Evolutionary conservation across 352 stramenopile species (phyloP).

Genomic region (Globisporangium viniferum): DNA sequence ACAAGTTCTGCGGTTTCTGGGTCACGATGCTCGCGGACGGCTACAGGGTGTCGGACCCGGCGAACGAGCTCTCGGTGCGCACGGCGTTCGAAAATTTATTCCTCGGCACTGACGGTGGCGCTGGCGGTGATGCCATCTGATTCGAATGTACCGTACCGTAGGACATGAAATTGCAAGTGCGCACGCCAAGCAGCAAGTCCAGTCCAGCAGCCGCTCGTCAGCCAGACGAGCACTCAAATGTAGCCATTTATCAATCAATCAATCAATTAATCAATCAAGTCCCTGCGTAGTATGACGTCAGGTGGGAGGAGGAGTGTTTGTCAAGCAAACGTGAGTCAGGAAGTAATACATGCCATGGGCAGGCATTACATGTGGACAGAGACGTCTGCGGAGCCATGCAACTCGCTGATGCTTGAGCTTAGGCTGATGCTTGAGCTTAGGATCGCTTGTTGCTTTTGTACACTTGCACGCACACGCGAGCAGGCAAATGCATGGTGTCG

Average conservation of each 20-base stretch:
- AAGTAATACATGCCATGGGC: too few species aligned
- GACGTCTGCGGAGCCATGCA: too few species aligned
- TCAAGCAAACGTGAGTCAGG: background rate
- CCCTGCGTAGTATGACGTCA: background rate
- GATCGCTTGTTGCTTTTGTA: too few species aligned
- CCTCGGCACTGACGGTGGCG: constrained; percentile 12
- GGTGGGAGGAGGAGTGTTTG: background rate
- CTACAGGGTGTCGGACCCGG: constrained; percentile 34
- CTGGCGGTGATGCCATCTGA: background rate
- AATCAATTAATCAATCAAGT: background rate
- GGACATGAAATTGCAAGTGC: background rate
- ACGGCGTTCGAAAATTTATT: constrained; percentile 39
- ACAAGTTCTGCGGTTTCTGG: constrained; percentile 52
- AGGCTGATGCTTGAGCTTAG: too few species aligned
- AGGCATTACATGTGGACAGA: too few species aligned
- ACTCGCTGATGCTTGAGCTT: too few species aligned
- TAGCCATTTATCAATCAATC: background rate
- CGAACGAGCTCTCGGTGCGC: constrained; percentile 38
- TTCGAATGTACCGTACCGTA: background rate
- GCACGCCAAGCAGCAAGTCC: background rate
- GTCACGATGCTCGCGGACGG: constrained; percentile 47
- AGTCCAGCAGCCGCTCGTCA: background rate
- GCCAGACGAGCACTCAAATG: background rate
- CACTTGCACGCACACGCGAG: too few species aligned
- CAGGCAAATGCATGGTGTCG: too few species aligned